Evolutionary conservation across 139 green algal species (phyloP).

Genomic region (Zygnema cylindricum): DNA sequence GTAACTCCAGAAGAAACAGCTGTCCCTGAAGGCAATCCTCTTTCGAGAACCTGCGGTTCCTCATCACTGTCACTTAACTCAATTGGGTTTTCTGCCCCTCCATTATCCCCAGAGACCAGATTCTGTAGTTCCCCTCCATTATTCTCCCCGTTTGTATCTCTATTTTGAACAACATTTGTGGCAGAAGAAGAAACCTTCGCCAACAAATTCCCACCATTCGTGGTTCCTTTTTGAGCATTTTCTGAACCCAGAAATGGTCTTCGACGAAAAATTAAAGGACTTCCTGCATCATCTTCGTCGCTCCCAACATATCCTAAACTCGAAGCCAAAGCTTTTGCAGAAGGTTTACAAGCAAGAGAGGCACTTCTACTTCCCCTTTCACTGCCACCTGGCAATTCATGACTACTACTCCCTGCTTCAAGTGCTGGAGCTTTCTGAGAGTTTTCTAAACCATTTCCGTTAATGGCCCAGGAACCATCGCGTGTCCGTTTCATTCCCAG

Average conservation of each 20-base stretch:
- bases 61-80: slow-evolving; percentile 23
- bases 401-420: neutral
- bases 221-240: neutral
- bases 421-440: too few relatives aligned
- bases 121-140: neutral
- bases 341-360: neutral
- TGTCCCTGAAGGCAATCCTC: too few relatives aligned
- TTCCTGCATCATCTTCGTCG: neutral
- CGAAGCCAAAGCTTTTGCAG: neutral
- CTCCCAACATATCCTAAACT: neutral
- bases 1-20: too few relatives aligned
- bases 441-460: too few relatives aligned
- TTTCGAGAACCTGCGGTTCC: neutral
- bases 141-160: neutral
- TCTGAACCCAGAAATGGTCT: neutral
- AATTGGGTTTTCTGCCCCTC: slow-evolving; percentile 8
- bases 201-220: neutral
- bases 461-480: neutral
- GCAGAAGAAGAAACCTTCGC: neutral
- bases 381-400: neutral
- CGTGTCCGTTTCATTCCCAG: neutral
- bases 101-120: neutral
- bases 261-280: slow-evolving; percentile 1
- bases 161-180: neutral
- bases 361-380: neutral